Evolutionary conservation across 345 rosid genomes (phyloP).

Genomic region (Pistacia vera): DNA sequence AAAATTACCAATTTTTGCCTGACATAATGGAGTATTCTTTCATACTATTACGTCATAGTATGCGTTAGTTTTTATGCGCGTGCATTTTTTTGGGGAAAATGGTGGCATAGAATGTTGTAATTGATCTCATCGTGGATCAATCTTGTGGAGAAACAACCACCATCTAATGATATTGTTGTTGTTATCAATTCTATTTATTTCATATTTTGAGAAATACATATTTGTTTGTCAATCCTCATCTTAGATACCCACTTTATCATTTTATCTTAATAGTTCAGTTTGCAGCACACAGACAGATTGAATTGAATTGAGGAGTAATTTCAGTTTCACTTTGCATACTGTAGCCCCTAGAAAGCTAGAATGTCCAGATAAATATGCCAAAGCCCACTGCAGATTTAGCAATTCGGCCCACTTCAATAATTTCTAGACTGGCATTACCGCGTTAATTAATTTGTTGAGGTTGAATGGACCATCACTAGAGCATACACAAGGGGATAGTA

Average conservation of each 20-base stretch:
- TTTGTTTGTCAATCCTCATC: neutral
- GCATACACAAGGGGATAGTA: neutral
- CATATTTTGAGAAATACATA: neutral
- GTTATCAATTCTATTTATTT: neutral
- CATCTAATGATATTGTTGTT: neutral
- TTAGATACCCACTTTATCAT: neutral
- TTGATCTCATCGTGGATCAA: neutral
- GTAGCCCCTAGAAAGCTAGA: too few species aligned
- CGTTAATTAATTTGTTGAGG: too few species aligned
- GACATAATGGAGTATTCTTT: neutral
- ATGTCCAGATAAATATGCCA: too few species aligned
- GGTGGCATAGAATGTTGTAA: neutral
- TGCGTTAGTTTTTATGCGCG: neutral
- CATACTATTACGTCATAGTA: neutral
- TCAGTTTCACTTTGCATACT: too few species aligned
- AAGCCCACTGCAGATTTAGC: too few species aligned
- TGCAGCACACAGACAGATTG: neutral
- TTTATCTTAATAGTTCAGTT: neutral
- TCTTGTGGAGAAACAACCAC: neutral
- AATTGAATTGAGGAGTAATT: neutral
- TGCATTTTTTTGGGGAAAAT: neutral
- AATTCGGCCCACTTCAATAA: too few species aligned
- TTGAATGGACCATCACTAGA: neutral
- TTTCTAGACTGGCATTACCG: too few species aligned
- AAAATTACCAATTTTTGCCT: neutral